These are phyloP conservation scores for Ceratobasidium sp. DNA, from an alignment of 1,284 basidiomycete species.

Conservation along the genomic window DNA sequence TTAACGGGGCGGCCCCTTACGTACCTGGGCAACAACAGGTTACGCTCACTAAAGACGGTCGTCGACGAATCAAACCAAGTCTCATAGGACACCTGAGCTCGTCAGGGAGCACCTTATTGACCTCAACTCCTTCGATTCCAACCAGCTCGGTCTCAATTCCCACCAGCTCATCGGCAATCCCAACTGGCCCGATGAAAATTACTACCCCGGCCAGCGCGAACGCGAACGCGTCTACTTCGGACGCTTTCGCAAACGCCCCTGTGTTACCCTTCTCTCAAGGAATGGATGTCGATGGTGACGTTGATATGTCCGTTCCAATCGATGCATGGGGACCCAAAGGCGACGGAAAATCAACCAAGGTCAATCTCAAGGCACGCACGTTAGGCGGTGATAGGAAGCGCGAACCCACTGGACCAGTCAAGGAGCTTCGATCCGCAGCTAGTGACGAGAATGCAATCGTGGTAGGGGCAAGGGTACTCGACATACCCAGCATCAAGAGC, in stretches of 20 bases:
- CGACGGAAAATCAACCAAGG: conserved; percentile 25
- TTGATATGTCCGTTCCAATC: conserved; percentile 63
- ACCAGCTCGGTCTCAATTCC: not conserved
- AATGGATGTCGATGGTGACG: conserved; percentile 46
- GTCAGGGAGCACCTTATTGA: conserved; percentile 4
- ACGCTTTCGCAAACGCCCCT: conserved; percentile 12
- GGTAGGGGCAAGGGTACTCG: conserved; percentile 46
- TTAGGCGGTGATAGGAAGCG: conserved; percentile 72
- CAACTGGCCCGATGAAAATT: conserved; percentile 3
- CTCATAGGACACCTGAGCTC: conserved; percentile 30
- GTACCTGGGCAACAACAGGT: conserved; percentile 33
- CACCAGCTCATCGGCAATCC: not conserved
- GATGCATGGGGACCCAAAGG: conserved; percentile 43
- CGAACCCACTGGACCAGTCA: conserved; percentile 56
- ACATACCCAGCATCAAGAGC: conserved; percentile 61
- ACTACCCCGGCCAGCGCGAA: not conserved
- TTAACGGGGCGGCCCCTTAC: not conserved
- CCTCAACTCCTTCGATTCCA: not conserved
- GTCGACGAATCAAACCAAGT: conserved; percentile 35
- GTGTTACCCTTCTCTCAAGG: not conserved
- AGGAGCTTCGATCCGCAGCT: conserved; percentile 56
- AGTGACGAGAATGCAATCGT: conserved; percentile 42
- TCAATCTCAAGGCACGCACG: conserved; percentile 60
- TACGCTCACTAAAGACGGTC: conserved; percentile 29
- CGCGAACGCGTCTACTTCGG: conserved; percentile 14